Conservation (phyloP, 1,284 basidiomycete genomes). For the Cystobasidium sp. region DNA sequence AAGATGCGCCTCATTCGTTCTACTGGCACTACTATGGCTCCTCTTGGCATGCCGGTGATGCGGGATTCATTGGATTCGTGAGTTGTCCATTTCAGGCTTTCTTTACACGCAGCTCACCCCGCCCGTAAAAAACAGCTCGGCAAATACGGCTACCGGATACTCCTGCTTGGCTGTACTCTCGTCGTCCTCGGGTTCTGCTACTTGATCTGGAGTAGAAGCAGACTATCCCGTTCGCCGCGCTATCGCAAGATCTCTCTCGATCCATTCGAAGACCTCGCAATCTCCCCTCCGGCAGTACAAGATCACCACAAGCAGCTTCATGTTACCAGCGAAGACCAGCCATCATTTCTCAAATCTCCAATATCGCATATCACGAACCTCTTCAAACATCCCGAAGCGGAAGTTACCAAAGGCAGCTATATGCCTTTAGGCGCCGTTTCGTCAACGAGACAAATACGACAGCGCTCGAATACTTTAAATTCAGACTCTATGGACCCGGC, state of each 20-base stretch:
- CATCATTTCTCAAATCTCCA: background rate
- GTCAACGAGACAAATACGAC: background rate
- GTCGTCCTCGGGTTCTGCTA: conserved; percentile 43
- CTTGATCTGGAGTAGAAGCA: conserved; percentile 24
- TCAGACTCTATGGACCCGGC: conserved; percentile 13
- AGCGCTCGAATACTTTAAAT: conserved; percentile 13
- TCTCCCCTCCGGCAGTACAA: conserved; percentile 1
- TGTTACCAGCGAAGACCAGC: background rate
- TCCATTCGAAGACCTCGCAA: conserved; percentile 30
- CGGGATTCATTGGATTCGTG: conserved; percentile 55
- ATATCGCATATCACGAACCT: conserved; percentile 4
- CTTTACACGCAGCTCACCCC: background rate
- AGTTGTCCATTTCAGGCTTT: background rate
- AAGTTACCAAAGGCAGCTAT: conserved; percentile 5
- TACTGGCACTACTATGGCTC: conserved; percentile 95
- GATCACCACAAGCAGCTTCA: conserved; percentile 5
- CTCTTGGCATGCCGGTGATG: conserved; percentile 70
- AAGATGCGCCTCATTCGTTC: conserved; percentile 86
- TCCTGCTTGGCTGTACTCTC: conserved; percentile 27
- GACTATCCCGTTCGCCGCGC: conserved; percentile 5
- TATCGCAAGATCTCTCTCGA: conserved; percentile 20
- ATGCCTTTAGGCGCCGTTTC: background rate
- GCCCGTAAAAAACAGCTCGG: conserved; percentile 7
- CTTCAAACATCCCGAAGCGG: background rate
- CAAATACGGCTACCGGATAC: conserved; percentile 41